Percentiles rank a stretch among this genome's conserved stretches.
phyloP scores from a whole-genome alignment of 768 basidiomycete species.

The Agrocybe praecox region DNA sequence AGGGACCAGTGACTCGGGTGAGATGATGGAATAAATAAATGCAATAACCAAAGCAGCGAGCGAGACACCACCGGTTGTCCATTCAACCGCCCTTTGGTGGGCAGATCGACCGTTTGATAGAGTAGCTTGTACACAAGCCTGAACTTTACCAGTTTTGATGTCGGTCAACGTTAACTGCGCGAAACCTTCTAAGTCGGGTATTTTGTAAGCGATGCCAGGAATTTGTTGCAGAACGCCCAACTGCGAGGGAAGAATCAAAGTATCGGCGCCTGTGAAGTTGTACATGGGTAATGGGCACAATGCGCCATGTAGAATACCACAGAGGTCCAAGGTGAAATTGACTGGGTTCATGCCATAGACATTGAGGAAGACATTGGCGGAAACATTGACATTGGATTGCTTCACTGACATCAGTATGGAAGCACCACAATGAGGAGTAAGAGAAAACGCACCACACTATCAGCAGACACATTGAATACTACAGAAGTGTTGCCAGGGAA shows the following conservation, averaged over 20 bases:
- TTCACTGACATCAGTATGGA: constrained; percentile 28
- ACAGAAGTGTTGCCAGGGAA: constrained; percentile 72
- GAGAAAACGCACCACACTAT: constrained; percentile 70
- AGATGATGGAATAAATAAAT: constrained; percentile 55
- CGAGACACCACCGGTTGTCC: constrained; percentile 70
- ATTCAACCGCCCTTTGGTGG: constrained; percentile 73
- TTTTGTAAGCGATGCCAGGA: constrained; percentile 80
- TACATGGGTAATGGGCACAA: constrained; percentile 84
- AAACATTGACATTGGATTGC: constrained; percentile 78
- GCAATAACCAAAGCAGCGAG: constrained; percentile 68
- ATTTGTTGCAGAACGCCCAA: constrained; percentile 57
- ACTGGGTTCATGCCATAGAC: constrained; percentile 86
- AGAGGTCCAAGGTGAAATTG: constrained; percentile 88
- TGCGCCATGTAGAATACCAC: constrained; percentile 72
- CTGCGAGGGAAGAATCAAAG: constrained; percentile 62
- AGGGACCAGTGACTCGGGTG: constrained; percentile 61
- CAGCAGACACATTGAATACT: constrained; percentile 83
- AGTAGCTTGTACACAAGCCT: constrained; percentile 91
- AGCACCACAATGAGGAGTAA: not conserved
- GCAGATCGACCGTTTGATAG: constrained; percentile 90
- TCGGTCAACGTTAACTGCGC: constrained; percentile 78
- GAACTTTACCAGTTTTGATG: constrained; percentile 67
- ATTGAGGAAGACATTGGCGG: constrained; percentile 80
- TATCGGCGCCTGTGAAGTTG: constrained; percentile 85
- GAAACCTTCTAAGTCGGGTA: constrained; percentile 92